Conservation (phyloP, 2,329 filamentous ascomycete species). For the Simplicillium sp. region DNA sequence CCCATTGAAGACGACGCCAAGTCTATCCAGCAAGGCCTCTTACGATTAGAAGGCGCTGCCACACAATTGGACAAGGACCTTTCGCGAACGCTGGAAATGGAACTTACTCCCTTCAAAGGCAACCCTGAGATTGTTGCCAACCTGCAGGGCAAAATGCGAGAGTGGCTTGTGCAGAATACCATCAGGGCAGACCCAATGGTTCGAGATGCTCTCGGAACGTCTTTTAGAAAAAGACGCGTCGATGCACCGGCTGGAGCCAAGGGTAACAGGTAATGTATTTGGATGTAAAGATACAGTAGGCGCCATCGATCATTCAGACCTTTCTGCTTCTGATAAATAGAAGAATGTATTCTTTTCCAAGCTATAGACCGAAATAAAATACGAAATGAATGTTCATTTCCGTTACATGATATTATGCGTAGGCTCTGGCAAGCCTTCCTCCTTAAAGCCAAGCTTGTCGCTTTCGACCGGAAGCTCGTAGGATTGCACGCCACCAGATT, state of each 20-base stretch:
- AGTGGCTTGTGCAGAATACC: constrained; percentile 82
- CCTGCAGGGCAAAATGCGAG: constrained; percentile 59
- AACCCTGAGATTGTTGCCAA: constrained; percentile 55
- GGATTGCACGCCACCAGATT: no score
- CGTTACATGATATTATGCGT: no score
- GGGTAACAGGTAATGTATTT: constrained; percentile 35
- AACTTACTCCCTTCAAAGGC: constrained; percentile 72
- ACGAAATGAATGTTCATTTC: background rate
- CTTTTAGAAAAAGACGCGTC: constrained; percentile 51
- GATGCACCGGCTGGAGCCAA: constrained; percentile 54
- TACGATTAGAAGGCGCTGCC: constrained; percentile 53
- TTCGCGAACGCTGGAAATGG: constrained; percentile 60
- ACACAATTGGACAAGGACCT: constrained; percentile 60
- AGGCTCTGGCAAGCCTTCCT: no score
- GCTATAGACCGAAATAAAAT: background rate
- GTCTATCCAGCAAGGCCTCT: constrained; percentile 50
- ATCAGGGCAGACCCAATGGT: constrained; percentile 75
- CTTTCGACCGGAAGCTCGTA: no score
- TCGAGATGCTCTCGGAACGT: constrained; percentile 63
- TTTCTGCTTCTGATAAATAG: background rate
- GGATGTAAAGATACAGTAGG: no score
- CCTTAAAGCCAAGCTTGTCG: no score
- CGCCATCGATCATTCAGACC: background rate
- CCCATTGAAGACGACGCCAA: constrained; percentile 32
- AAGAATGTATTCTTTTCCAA: constrained; percentile 2